phyloP scores from a whole-genome alignment of 495 filamentous ascomycete genomes.

The Pyronema omphalodes region DNA sequence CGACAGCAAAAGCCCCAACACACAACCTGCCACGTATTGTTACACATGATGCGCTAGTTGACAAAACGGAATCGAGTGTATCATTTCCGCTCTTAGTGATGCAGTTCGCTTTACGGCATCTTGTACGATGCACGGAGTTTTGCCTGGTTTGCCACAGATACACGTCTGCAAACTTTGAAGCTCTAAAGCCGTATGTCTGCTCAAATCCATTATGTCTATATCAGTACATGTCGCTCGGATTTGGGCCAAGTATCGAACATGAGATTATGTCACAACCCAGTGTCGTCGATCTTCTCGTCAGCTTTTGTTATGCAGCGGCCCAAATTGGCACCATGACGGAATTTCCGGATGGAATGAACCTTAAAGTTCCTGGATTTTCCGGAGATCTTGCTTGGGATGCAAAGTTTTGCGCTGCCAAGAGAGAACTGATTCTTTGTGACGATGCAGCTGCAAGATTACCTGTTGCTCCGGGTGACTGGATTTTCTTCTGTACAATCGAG shows the following conservation, averaged over 20 bases:
- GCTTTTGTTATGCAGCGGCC: slow-evolving; percentile 56
- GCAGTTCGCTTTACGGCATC: slow-evolving; percentile 64
- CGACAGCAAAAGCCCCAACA: slow-evolving; percentile 14
- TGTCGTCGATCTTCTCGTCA: slow-evolving; percentile 72
- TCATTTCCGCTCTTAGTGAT: slow-evolving; percentile 58
- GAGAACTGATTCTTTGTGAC: slow-evolving; percentile 29
- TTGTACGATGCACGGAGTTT: slow-evolving; percentile 70
- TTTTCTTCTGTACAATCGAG: slow-evolving; percentile 28
- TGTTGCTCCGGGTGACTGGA: slow-evolving; percentile 40
- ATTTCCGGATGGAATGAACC: slow-evolving; percentile 48
- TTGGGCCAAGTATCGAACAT: slow-evolving; percentile 70
- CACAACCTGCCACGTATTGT: slow-evolving; percentile 26
- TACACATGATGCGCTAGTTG: slow-evolving; percentile 33
- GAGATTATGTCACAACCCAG: slow-evolving; percentile 64
- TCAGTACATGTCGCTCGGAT: slow-evolving; percentile 77
- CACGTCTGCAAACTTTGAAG: slow-evolving; percentile 51
- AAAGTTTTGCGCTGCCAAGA: slow-evolving; percentile 13
- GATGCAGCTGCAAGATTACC: slow-evolving; percentile 14
- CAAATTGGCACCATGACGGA: slow-evolving; percentile 31
- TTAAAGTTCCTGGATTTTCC: slow-evolving; percentile 40
- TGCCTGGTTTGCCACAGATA: slow-evolving; percentile 73
- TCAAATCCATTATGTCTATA: slow-evolving; percentile 62
- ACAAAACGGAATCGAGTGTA: slow-evolving; percentile 3
- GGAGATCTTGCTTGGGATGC: slow-evolving; percentile 4
- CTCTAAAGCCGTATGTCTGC: slow-evolving; percentile 88